phyloP scores from a whole-genome alignment of 768 basidiomycete species.

The Leccinellum rugosiceps region DNA sequence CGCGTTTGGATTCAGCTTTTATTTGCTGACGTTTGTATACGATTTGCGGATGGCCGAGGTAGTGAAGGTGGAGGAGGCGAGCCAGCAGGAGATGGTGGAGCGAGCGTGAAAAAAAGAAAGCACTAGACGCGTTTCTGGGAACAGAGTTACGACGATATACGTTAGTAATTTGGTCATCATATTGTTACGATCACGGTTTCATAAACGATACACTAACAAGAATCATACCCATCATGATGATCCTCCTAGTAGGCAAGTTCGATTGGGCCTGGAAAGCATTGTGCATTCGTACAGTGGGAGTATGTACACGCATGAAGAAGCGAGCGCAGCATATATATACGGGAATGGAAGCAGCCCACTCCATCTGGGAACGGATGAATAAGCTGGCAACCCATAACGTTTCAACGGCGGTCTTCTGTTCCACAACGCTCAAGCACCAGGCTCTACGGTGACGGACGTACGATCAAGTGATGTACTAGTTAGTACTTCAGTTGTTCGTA shows the following conservation, averaged over 20 bases:
- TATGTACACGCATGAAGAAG: too few species aligned
- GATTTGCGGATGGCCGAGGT: conserved; percentile 55
- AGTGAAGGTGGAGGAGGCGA: background rate
- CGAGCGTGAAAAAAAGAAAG: background rate
- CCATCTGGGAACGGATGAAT: background rate
- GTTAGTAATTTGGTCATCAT: too few species aligned
- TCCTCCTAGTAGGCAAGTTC: too few species aligned
- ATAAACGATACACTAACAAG: too few species aligned
- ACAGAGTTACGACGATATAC: too few species aligned
- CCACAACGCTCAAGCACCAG: background rate
- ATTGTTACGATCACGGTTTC: too few species aligned
- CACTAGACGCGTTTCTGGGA: too few species aligned
- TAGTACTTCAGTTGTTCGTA: conserved; percentile 8
- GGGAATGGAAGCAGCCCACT: too few species aligned
- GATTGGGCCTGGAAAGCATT: too few species aligned
- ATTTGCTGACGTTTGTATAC: conserved; percentile 67
- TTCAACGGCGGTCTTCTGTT: background rate
- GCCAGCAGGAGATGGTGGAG: conserved; percentile 4
- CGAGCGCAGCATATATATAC: too few species aligned
- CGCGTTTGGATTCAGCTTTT: conserved; percentile 68
- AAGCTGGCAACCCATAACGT: background rate
- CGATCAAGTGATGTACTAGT: rapidly evolving
- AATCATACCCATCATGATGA: too few species aligned
- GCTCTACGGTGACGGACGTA: conserved; percentile 10
- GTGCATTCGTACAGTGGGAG: too few species aligned